Conservation (phyloP, 768 basidiomycete genomes). For the Xanthoconium purpureum region DNA sequence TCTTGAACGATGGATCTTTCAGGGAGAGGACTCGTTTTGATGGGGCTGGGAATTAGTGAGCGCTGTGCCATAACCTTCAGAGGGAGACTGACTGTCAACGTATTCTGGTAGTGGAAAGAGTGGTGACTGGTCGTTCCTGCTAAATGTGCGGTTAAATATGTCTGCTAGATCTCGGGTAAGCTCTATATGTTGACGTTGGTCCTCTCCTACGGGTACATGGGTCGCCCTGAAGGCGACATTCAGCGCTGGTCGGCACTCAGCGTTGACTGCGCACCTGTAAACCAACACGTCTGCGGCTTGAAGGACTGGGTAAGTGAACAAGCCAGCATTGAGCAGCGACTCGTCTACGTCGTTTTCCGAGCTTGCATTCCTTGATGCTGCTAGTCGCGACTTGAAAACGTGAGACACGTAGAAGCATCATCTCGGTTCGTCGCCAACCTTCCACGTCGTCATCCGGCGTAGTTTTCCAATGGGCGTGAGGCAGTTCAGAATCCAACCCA, state of each 20-base stretch:
- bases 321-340: slow-evolving; percentile 73
- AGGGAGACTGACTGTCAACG: slow-evolving; percentile 60
- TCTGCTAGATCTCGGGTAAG: slow-evolving; percentile 82
- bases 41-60: slow-evolving; percentile 47
- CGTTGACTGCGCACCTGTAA: slow-evolving; percentile 57
- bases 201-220: slow-evolving; percentile 94
- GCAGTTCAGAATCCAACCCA: slow-evolving; percentile 89
- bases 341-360: slow-evolving; percentile 80
- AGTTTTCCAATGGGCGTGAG: slow-evolving; percentile 80
- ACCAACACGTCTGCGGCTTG: slow-evolving; percentile 91
- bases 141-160: slow-evolving; percentile 72
- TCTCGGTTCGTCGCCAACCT: slow-evolving; percentile 45
- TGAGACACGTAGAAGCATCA: not conserved
- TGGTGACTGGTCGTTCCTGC: slow-evolving; percentile 31
- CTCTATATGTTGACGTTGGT: slow-evolving; percentile 93
- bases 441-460: slow-evolving; percentile 95
- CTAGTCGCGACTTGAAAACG: slow-evolving; percentile 61
- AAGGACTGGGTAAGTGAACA: slow-evolving; percentile 90
- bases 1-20: slow-evolving; percentile 80
- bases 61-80: not conserved
- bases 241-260: not conserved
- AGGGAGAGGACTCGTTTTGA: slow-evolving; percentile 84
- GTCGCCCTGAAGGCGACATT: slow-evolving; percentile 56
- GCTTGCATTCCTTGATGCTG: slow-evolving; percentile 67
- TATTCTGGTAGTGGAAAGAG: slow-evolving; percentile 73